Conservation (phyloP, 768 basidiomycete genomes). For the Suillus spraguei region DNA sequence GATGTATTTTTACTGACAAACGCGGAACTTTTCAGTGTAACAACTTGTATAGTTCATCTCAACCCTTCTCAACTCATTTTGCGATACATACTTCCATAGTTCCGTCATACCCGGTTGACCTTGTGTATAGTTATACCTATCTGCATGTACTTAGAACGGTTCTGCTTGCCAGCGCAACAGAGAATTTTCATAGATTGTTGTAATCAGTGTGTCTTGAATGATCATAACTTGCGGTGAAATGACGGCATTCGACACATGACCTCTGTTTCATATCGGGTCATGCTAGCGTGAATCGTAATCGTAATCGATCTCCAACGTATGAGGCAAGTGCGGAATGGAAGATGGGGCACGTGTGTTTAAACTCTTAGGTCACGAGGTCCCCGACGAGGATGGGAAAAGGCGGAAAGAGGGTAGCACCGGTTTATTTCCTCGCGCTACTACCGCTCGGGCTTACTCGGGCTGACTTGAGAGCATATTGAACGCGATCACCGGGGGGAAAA, state of each 20-base stretch:
- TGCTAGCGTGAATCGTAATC: background rate
- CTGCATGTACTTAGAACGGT: slow-evolving; percentile 18
- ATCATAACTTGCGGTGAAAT: slow-evolving; percentile 10
- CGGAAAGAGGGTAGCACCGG: slow-evolving; percentile 8
- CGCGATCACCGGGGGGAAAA: slow-evolving; percentile 4
- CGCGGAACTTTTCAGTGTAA: slow-evolving; percentile 19
- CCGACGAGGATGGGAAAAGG: slow-evolving; percentile 5
- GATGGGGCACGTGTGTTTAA: slow-evolving; percentile 13
- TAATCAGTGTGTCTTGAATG: slow-evolving; percentile 8
- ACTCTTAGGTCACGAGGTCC: slow-evolving; percentile 17
- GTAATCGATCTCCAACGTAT: background rate
- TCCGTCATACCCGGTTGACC: slow-evolving; percentile 1
- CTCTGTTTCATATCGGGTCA: slow-evolving; percentile 1
- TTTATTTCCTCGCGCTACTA: background rate
- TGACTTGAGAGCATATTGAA: background rate
- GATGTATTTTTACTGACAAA: slow-evolving; percentile 31
- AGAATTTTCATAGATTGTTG: slow-evolving; percentile 10
- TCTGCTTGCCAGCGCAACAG: slow-evolving; percentile 17
- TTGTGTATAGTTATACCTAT: slow-evolving; percentile 33
- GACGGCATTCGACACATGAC: slow-evolving; percentile 5
- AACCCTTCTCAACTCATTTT: slow-evolving; percentile 2
- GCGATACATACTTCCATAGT: slow-evolving; percentile 8
- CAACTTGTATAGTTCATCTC: background rate
- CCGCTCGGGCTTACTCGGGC: slow-evolving; percentile 2
- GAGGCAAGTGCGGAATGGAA: slow-evolving; percentile 13